A percentile compares a stretch with the other conserved stretches of the same genome.
Conservation (phyloP, 352 stramenopile species). For the Phytopythium montanum region DNA sequence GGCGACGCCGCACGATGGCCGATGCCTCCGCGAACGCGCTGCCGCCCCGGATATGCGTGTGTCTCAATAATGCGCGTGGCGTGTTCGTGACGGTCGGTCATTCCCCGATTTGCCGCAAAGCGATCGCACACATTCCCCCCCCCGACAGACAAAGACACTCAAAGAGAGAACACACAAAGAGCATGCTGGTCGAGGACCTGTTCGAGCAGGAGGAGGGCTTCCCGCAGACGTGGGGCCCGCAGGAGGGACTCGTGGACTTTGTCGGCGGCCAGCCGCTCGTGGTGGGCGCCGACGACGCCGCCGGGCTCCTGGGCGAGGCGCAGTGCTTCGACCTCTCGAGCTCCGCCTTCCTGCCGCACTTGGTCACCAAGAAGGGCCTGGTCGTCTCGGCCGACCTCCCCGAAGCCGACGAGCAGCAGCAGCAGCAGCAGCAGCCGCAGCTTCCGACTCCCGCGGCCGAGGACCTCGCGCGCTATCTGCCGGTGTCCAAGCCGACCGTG, state of each 20-base stretch:
- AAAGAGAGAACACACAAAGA: neutral
- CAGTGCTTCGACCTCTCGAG: slow-evolving; percentile 6
- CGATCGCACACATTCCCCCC: neutral
- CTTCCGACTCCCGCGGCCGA: neutral
- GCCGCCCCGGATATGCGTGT: neutral
- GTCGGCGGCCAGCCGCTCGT: slow-evolving; percentile 8
- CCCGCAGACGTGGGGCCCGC: slow-evolving; percentile 10
- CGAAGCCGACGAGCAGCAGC: neutral
- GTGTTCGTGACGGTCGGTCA: neutral
- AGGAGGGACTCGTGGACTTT: slow-evolving; percentile 11
- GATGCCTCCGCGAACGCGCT: slow-evolving; percentile 5
- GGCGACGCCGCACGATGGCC: slow-evolving; percentile 6
- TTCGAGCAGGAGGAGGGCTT: slow-evolving; percentile 13
- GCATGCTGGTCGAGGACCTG: slow-evolving; percentile 12
- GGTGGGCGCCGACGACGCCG: slow-evolving; percentile 6
- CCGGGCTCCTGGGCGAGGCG: slow-evolving; percentile 3
- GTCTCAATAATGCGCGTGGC: neutral
- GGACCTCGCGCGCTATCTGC: slow-evolving; percentile 2
- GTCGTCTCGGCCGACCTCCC: neutral
- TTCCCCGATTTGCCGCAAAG: neutral
- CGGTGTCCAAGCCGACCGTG: slow-evolving; percentile 3
- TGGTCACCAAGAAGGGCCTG: slow-evolving; percentile 4
- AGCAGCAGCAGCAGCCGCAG: neutral
- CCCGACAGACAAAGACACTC: neutral
- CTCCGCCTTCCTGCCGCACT: slow-evolving; percentile 8